phyloP scores from a whole-genome alignment of 768 basidiomycete genomes.

The Peribolospora kevripleyi region DNA sequence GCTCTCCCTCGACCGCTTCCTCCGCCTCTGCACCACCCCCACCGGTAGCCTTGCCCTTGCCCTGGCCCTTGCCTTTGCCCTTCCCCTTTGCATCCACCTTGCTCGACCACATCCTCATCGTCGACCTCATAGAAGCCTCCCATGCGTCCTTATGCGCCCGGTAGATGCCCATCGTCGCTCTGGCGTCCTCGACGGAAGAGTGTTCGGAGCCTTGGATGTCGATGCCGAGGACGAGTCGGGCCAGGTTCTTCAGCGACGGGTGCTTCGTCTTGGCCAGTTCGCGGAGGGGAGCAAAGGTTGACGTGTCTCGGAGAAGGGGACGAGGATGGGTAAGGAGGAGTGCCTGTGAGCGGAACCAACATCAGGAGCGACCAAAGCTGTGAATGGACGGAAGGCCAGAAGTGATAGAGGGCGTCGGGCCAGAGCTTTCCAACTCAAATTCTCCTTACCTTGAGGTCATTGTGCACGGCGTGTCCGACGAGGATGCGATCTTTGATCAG shows the following conservation, averaged over 20 bases:
- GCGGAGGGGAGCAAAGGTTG: slow-evolving; percentile 22
- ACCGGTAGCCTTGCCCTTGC: slow-evolving; percentile 1
- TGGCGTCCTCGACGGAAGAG: slow-evolving; percentile 72
- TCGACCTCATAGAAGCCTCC: slow-evolving; percentile 31
- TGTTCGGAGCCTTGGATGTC: slow-evolving; percentile 75
- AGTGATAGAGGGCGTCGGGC: neutral
- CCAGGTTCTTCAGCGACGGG: slow-evolving; percentile 56
- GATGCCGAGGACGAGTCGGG: slow-evolving; percentile 49
- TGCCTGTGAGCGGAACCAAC: slow-evolving; percentile 14
- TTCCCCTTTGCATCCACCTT: slow-evolving; percentile 13
- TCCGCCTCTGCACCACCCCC: slow-evolving; percentile 3
- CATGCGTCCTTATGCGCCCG: slow-evolving; percentile 56
- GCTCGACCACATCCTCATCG: no score
- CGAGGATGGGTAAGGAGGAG: slow-evolving; percentile 23
- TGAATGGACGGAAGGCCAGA: neutral
- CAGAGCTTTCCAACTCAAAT: neutral
- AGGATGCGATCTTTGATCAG: slow-evolving; percentile 53
- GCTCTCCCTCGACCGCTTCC: slow-evolving; percentile 6
- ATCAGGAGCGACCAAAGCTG: slow-evolving; percentile 13
- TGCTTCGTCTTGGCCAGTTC: slow-evolving; percentile 36
- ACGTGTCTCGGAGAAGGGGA: slow-evolving; percentile 21
- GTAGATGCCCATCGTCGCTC: slow-evolving; percentile 86
- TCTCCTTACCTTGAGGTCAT: slow-evolving; percentile 53
- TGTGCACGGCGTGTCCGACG: slow-evolving; percentile 72
- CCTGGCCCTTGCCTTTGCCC: slow-evolving; percentile 12